Conservation (phyloP, 2,329 filamentous ascomycete species). For the Penicillium capsulatum region DNA sequence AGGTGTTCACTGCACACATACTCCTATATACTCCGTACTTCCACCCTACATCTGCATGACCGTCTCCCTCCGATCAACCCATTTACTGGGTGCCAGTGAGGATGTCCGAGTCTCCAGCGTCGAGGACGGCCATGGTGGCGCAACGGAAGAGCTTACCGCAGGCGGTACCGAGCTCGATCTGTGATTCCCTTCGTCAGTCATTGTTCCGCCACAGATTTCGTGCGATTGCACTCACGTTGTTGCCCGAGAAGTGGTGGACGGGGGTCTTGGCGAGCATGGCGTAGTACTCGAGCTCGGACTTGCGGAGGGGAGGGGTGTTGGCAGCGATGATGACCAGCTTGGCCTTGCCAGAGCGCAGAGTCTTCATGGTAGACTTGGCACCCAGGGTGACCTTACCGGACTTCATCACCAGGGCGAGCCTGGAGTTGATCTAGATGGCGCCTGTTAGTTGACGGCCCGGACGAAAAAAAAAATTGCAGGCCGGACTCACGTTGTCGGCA, state of each 20-base stretch:
- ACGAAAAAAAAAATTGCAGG: background rate
- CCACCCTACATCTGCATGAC: constrained; percentile 6
- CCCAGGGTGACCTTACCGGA: constrained; percentile 68
- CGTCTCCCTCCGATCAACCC: constrained; percentile 3
- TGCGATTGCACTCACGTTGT: constrained; percentile 72
- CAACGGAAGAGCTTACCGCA: constrained; percentile 99
- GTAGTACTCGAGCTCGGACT: constrained; percentile 95
- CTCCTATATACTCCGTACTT: background rate
- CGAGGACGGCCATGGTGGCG: constrained; percentile 94
- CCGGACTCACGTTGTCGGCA: constrained; percentile 61
- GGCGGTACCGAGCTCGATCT: constrained; percentile 98
- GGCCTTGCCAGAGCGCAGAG: constrained; percentile 89
- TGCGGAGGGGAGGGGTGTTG: constrained; percentile 96
- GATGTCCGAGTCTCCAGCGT: constrained; percentile 98
- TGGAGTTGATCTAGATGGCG: constrained; percentile 55
- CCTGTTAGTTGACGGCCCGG: constrained; percentile 2
- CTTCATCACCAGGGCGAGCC: constrained; percentile 66
- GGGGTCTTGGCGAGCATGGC: constrained; percentile 88
- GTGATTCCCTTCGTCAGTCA: constrained; percentile 10
- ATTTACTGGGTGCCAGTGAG: constrained; percentile 49
- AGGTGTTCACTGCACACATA: constrained; percentile 8
- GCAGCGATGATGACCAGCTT: constrained; percentile 95
- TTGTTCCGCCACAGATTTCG: too few relatives aligned
- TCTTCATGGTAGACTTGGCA: constrained; percentile 85
- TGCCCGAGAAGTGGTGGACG: constrained; percentile 96